A percentile compares a stretch with the other conserved stretches of the same genome.
These are phyloP conservation scores for Medicago lupulina DNA, from an alignment of 306 rosid genomes.

Conservation along the genomic window DNA sequence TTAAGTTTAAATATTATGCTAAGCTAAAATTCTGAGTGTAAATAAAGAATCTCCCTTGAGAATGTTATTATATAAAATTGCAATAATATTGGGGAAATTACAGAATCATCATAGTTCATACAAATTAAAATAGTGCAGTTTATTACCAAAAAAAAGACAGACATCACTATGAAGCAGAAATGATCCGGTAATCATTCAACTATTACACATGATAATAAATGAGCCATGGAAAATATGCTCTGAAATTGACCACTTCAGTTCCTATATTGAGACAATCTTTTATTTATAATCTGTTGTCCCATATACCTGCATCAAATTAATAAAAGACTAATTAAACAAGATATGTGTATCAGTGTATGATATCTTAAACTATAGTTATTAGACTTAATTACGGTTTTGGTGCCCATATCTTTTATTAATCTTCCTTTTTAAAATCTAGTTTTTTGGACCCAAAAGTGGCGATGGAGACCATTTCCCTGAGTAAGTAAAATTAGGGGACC, in stretches of 20 bases:
- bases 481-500: too few relatives aligned
- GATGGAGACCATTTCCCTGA: too few relatives aligned
- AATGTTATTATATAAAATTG: slow-evolving; percentile 1
- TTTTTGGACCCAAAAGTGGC: too few relatives aligned
- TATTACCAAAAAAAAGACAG: neutral
- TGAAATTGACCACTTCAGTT: slow-evolving; percentile 33
- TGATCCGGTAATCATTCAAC: neutral
- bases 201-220: slow-evolving; percentile 7
- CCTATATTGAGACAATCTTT: slow-evolving; percentile 26
- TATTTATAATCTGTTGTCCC: slow-evolving; percentile 62
- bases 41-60: neutral
- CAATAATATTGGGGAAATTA: slow-evolving; percentile 1
- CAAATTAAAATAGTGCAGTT: neutral
- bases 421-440: too few relatives aligned
- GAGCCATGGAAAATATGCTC: neutral
- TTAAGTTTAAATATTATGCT: neutral
- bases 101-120: neutral
- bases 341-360: neutral
- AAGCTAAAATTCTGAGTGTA: neutral
- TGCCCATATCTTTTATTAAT: too few relatives aligned
- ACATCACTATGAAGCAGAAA: neutral
- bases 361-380: neutral
- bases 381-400: too few relatives aligned
- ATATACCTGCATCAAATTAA: slow-evolving; percentile 55
- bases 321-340: neutral